Evolutionary conservation across 352 stramenopile genomes (phyloP).

Genomic region (Phytophthora multivora): DNA sequence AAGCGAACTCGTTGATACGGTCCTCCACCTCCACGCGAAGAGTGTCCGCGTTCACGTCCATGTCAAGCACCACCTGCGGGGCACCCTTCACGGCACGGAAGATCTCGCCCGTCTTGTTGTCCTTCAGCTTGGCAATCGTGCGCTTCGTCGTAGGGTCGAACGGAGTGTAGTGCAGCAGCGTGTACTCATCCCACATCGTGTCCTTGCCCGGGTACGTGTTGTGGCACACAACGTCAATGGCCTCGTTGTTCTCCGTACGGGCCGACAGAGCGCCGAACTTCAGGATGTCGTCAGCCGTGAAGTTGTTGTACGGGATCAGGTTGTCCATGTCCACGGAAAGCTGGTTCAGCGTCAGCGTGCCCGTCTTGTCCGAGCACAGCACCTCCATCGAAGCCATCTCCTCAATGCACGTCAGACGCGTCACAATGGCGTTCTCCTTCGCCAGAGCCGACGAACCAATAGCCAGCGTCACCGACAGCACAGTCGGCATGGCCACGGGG

Average conservation of each 20-base stretch:
- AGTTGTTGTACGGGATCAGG: slow-evolving; percentile 78
- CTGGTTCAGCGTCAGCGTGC: slow-evolving; percentile 95
- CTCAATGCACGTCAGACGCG: slow-evolving; percentile 92
- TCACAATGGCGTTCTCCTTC: slow-evolving; percentile 93
- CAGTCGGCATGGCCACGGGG: slow-evolving; percentile 94
- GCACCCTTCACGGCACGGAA: slow-evolving; percentile 94
- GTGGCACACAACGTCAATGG: slow-evolving; percentile 74
- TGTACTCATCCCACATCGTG: slow-evolving; percentile 81
- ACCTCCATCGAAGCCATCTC: slow-evolving; percentile 93
- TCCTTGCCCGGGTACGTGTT: slow-evolving; percentile 82
- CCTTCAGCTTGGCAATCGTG: slow-evolving; percentile 90
- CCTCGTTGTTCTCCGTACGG: slow-evolving; percentile 79
- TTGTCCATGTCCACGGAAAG: slow-evolving; percentile 94
- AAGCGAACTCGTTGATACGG: slow-evolving; percentile 83
- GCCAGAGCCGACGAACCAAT: slow-evolving; percentile 90
- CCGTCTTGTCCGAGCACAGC: slow-evolving; percentile 96
- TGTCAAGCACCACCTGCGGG: slow-evolving; percentile 90
- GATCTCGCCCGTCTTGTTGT: slow-evolving; percentile 81
- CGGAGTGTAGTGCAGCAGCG: slow-evolving; percentile 79
- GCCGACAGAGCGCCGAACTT: slow-evolving; percentile 65
- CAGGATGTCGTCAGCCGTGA: slow-evolving; percentile 59
- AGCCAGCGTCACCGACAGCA: slow-evolving; percentile 91
- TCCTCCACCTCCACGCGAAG: slow-evolving; percentile 73
- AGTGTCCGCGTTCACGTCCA: slow-evolving; percentile 66
- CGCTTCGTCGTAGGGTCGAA: slow-evolving; percentile 90